phyloP scores from a whole-genome alignment of 2,329 filamentous ascomycete species.

The Ophiostoma tasmaniense region DNA sequence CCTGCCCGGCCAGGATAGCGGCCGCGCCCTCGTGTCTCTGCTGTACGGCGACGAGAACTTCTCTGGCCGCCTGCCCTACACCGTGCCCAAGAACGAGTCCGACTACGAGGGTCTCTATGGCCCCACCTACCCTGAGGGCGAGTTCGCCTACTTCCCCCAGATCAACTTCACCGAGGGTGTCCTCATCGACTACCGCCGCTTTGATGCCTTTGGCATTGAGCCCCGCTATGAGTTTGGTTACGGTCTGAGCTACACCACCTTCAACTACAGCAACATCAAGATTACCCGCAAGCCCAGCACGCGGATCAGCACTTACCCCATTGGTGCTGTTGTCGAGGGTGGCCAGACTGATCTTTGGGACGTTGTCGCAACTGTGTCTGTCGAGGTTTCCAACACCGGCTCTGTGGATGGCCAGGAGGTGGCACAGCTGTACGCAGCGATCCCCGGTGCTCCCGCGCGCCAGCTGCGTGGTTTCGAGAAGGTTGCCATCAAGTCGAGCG shows the following conservation, averaged over 20 bases:
- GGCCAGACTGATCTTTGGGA: slow-evolving; percentile 42
- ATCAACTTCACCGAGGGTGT: slow-evolving; percentile 28
- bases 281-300: slow-evolving; percentile 16
- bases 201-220: slow-evolving; percentile 39
- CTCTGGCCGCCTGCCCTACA: slow-evolving; percentile 53
- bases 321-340: slow-evolving; percentile 33
- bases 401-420: slow-evolving; percentile 36
- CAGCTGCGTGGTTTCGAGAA: slow-evolving; percentile 63
- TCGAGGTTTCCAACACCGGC: slow-evolving; percentile 35
- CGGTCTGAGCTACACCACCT: slow-evolving; percentile 48
- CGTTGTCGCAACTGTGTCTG: slow-evolving; percentile 32
- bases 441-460: slow-evolving; percentile 38
- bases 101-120: slow-evolving; percentile 34
- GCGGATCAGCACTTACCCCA: slow-evolving; percentile 30
- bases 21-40: slow-evolving; percentile 44
- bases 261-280: slow-evolving; percentile 36
- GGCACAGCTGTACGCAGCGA: slow-evolving; percentile 37
- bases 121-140: slow-evolving; percentile 5
- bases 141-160: slow-evolving; percentile 32
- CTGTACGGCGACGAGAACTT: slow-evolving; percentile 50
- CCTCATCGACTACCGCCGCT: slow-evolving; percentile 46
- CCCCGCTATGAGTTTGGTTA: slow-evolving; percentile 49
- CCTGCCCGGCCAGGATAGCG: slow-evolving; percentile 54
- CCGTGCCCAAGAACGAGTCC: slow-evolving; percentile 44
- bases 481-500: slow-evolving; percentile 37